Conservation (phyloP, 768 basidiomycete species). For the Trametopsis cervina region DNA sequence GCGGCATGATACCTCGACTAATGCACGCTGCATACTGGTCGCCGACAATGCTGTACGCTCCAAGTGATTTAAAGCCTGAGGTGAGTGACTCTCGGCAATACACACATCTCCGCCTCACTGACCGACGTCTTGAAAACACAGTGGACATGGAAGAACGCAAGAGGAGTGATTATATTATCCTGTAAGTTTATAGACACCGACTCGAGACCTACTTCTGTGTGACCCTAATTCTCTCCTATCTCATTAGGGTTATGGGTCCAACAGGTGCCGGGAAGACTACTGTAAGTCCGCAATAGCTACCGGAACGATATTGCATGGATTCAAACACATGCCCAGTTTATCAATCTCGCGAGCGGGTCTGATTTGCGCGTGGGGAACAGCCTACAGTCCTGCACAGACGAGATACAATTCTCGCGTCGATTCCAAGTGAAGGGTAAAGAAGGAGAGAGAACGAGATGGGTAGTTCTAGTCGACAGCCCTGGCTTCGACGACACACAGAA, state of each 20-base stretch:
- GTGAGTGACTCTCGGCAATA: too few species aligned
- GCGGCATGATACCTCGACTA: too few species aligned
- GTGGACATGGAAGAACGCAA: too few species aligned
- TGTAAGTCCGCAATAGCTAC: slow-evolving; percentile 5
- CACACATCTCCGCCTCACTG: too few species aligned
- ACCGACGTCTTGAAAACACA: too few species aligned
- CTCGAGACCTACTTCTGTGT: too few species aligned
- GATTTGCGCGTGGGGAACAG: slow-evolving; percentile 9
- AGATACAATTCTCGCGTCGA: slow-evolving; percentile 3
- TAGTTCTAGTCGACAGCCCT: slow-evolving; percentile 50
- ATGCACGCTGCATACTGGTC: too few species aligned
- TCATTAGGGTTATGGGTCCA: slow-evolving; percentile 19
- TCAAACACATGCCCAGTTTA: slow-evolving; percentile 11
- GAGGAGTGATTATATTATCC: too few species aligned
- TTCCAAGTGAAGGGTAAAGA: slow-evolving; percentile 13
- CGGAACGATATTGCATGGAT: not conserved
- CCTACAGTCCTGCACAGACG: not conserved
- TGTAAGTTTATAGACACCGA: too few species aligned
- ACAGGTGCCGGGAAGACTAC: slow-evolving; percentile 18
- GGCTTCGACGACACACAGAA: slow-evolving; percentile 44
- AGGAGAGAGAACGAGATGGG: slow-evolving; percentile 1
- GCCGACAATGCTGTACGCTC: too few species aligned
- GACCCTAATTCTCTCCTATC: too few species aligned
- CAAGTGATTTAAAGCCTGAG: too few species aligned
- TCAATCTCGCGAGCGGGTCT: slow-evolving; percentile 1